Evolutionary conservation across 2,329 filamentous ascomycete genomes (phyloP).

Genomic region (Alternaria infectoria): DNA sequence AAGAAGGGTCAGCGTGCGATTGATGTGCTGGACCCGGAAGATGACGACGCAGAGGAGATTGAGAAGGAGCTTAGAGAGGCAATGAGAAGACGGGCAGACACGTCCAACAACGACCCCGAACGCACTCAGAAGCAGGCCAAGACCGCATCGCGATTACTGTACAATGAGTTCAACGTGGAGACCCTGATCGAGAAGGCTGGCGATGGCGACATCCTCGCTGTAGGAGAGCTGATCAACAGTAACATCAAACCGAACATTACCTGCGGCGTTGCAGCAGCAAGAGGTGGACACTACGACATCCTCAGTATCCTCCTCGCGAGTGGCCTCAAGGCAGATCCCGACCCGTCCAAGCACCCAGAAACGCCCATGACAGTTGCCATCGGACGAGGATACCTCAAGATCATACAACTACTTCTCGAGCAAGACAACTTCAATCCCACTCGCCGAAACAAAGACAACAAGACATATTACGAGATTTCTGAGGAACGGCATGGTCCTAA

Average conservation of each 20-base stretch:
- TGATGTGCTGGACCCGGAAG: constrained; percentile 77
- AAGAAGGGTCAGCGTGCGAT: constrained; percentile 91
- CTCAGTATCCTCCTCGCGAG: constrained; percentile 71
- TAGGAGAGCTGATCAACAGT: constrained; percentile 56
- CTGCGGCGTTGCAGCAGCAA: constrained; percentile 87
- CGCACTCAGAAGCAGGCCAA: constrained; percentile 41
- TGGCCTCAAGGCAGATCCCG: constrained; percentile 56
- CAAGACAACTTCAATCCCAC: constrained; percentile 85
- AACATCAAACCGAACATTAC: constrained; percentile 73
- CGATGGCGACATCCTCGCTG: constrained; percentile 56
- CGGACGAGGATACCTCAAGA: constrained; percentile 82
- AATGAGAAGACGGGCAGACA: constrained; percentile 55
- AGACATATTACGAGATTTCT: constrained; percentile 87
- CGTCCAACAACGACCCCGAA: constrained; percentile 54
- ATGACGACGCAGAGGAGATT: constrained; percentile 81
- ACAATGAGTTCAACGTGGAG: constrained; percentile 58
- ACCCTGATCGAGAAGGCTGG: constrained; percentile 57
- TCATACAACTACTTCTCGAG: constrained; percentile 79
- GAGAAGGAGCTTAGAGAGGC: constrained; percentile 72
- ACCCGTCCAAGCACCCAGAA: constrained; percentile 80
- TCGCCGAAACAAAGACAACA: constrained; percentile 71
- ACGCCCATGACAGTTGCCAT: constrained; percentile 96
- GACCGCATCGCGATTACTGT: constrained; percentile 52
- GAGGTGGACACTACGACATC: constrained; percentile 88
- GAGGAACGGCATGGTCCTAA: constrained; percentile 81